Evolutionary conservation across 1,139 yeast genomes (phyloP), one percentile per base, ranked within the genome.

Genomic region (Debaryomycetaceae sp.): DNA sequence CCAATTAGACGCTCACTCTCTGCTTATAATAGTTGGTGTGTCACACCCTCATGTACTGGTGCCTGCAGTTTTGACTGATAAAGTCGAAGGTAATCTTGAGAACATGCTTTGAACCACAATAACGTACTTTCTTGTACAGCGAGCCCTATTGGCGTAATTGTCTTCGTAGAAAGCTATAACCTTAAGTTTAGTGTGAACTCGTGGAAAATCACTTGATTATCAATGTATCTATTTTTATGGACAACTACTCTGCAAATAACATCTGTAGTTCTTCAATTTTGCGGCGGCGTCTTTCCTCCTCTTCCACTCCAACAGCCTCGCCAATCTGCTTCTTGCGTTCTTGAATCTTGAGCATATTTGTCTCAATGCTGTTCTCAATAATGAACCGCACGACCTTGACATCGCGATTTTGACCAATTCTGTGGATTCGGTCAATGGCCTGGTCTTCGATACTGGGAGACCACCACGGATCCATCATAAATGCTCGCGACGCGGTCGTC

Each of bases 391-490:
- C 62, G 13, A 90, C 90, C 36, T 71, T 73, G 14, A 90, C 97
- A 23, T 68, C 67, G 22, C 66, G 71, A 12, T 59, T 60, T 49
- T 90, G 97, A 0, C 97, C 97, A 50, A 90, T 81, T 39, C 97
- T 67, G 47, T 90, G 97, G 16, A 90, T 71, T 44, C 97, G 70
- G 53, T 90, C 97, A 39, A 90, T 85, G 0, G 97, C 97, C 52
- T 90, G 97, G 26, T 83, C 85, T 46, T 90, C 97, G 25, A 83
- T 75, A 32, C 95, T 85, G 26, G 85, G 94, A 16, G 92, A 81
- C 97, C 97, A 90, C 93, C 95, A 90, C 0, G 97, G 97, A 45
- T 90, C 97, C 87, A 90, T 81, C 72, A 90, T 67, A 44, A 77
- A 86, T 6, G 94, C 97, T 26, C 73, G 68, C 0, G 83, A 78